Conservation (phyloP, 2,329 filamentous ascomycete species). For the Tolypocladium guangdongense region DNA sequence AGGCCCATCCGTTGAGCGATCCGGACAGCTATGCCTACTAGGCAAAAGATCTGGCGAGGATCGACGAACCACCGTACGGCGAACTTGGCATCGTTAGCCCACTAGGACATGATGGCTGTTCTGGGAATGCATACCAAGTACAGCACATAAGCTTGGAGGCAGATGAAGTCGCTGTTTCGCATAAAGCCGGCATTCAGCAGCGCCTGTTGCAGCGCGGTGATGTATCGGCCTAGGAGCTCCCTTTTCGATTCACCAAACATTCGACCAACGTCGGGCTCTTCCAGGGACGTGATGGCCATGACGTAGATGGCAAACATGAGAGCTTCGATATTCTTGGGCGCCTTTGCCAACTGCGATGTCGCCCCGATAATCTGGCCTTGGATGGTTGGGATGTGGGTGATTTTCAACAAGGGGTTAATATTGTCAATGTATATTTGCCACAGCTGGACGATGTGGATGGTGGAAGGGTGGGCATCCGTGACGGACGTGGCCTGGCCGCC, state of each 20-base stretch:
- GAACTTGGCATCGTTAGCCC: conserved; percentile 13
- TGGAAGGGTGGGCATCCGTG: conserved; percentile 38
- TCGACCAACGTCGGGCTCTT: conserved; percentile 41
- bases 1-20: conserved; percentile 59
- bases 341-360: conserved; percentile 40
- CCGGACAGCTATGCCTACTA: conserved; percentile 55
- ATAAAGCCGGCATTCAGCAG: conserved; percentile 58
- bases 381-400: conserved; percentile 55
- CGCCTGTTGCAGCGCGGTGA: conserved; percentile 50
- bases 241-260: conserved; percentile 43
- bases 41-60: conserved; percentile 34
- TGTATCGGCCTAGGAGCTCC: conserved; percentile 40
- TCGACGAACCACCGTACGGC: conserved; percentile 47
- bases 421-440: conserved; percentile 64
- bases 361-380: conserved; percentile 56
- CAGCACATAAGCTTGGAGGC: conserved; percentile 57
- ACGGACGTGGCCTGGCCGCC: conserved; percentile 32
- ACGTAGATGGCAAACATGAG: conserved; percentile 59
- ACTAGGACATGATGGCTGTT: background rate
- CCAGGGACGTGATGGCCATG: conserved; percentile 46
- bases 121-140: conserved; percentile 40
- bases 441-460: conserved; percentile 50
- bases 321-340: conserved; percentile 48
- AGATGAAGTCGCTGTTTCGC: conserved; percentile 50
- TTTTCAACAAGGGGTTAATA: conserved; percentile 57